Evolutionary conservation across 768 basidiomycete genomes (phyloP).

Genomic region (Omphalotus guepiniiformis): DNA sequence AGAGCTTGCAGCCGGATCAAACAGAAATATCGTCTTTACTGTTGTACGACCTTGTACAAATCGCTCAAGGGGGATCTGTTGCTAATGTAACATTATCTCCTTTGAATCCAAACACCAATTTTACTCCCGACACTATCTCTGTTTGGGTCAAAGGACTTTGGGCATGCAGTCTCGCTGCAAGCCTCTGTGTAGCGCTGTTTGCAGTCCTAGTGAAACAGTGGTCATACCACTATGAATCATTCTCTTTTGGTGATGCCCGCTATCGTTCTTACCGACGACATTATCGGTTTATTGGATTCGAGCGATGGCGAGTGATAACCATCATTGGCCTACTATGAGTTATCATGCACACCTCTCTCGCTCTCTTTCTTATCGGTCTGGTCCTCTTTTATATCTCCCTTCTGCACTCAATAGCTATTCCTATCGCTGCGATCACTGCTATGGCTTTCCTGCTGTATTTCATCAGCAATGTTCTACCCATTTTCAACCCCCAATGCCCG

Average conservation of each 20-base stretch:
- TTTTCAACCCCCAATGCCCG: background rate
- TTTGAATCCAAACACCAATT: background rate
- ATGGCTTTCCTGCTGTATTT: background rate
- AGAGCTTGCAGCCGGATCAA: constrained; percentile 14
- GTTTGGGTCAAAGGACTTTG: constrained; percentile 9
- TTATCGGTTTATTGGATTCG: constrained; percentile 11
- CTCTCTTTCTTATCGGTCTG: constrained; percentile 19
- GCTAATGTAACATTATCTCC: background rate
- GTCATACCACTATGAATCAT: constrained; percentile 6
- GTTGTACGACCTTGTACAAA: background rate
- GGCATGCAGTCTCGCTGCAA: background rate
- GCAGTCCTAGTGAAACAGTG: constrained; percentile 11
- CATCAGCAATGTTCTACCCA: background rate
- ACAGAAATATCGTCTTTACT: background rate
- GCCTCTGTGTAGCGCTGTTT: constrained; percentile 11
- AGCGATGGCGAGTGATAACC: constrained; percentile 8
- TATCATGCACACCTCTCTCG: constrained; percentile 13
- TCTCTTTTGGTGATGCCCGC: constrained; percentile 1
- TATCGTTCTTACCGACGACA: background rate
- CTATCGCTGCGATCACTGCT: background rate
- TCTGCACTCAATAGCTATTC: background rate
- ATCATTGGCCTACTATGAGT: constrained; percentile 15
- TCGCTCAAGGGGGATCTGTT: background rate
- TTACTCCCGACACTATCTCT: background rate
- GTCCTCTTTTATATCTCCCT: background rate